These are phyloP conservation scores for peach (Prunus persica) DNA, from an alignment of 306 rosid genomes.

Conservation along the genomic window DNA sequence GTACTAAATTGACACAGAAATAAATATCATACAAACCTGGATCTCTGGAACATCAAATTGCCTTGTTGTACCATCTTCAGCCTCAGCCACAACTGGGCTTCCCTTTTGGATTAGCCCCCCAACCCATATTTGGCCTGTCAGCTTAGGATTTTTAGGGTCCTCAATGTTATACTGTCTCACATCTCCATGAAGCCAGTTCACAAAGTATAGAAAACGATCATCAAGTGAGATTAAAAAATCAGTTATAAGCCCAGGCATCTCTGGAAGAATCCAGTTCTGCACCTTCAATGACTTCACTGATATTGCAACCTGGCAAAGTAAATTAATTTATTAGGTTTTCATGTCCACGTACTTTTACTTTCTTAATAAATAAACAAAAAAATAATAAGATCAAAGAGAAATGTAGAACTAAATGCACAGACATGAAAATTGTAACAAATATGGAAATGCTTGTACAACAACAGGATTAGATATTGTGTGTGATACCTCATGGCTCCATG, in stretches of 20 bases:
- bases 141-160: conserved; percentile 61
- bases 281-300: conserved; percentile 75
- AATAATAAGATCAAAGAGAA: neutral
- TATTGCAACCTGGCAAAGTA: conserved; percentile 55
- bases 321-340: neutral
- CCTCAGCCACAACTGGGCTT: conserved; percentile 53
- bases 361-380: neutral
- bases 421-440: neutral
- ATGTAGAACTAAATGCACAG: neutral
- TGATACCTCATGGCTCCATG: conserved; percentile 91
- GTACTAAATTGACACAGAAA: neutral
- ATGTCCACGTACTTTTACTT: neutral
- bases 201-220: conserved; percentile 78
- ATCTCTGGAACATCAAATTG: conserved; percentile 81
- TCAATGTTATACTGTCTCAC: conserved; percentile 85
- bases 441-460: neutral
- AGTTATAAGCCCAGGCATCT: conserved; percentile 94
- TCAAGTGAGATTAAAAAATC: conserved; percentile 87
- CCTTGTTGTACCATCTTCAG: conserved; percentile 65
- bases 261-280: conserved; percentile 91
- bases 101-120: conserved; percentile 87
- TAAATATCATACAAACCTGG: conserved; percentile 49
- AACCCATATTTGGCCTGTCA: conserved; percentile 82
- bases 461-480: neutral
- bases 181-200: conserved; percentile 98